Conservation (phyloP, 1,139 yeast genomes). For the Pneumocystis carinii region DNA sequence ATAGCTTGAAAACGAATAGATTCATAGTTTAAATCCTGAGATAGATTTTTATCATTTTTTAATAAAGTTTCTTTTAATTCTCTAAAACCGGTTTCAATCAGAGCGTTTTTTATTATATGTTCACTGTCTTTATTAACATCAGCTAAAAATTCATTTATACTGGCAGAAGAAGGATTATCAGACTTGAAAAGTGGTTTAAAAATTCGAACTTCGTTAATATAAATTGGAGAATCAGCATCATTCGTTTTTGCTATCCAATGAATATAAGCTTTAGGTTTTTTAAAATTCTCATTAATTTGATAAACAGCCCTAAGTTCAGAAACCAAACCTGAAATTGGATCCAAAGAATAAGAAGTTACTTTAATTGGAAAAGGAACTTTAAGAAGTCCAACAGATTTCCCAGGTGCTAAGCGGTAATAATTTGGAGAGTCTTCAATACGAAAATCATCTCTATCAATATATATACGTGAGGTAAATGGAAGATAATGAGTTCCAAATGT, state of each 20-base stretch:
- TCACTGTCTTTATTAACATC: conserved; percentile 77
- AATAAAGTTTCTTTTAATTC: conserved; percentile 62
- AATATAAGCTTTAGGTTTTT: conserved; percentile 81
- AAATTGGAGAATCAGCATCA: conserved; percentile 46
- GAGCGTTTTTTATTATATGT: conserved; percentile 44
- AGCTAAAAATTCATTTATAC: conserved; percentile 54
- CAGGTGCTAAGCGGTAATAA: conserved; percentile 85
- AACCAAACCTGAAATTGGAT: conserved; percentile 43
- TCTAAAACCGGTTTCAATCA: conserved; percentile 64
- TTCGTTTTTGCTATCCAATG: conserved; percentile 76
- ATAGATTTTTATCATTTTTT: conserved; percentile 42
- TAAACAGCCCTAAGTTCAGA: conserved; percentile 64
- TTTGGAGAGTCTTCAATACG: conserved; percentile 45
- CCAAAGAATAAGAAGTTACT: conserved; percentile 54
- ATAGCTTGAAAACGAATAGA: conserved; percentile 96
- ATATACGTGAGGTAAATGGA: conserved; percentile 61
- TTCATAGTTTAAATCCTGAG: conserved; percentile 45
- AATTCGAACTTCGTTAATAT: conserved; percentile 62
- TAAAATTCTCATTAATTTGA: conserved; percentile 43
- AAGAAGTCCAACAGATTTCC: conserved; percentile 77
- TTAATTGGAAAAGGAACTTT: conserved; percentile 75
- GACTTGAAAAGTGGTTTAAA: conserved; percentile 79
- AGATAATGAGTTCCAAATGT: conserved; percentile 64
- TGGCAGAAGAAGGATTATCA: conserved; percentile 78
- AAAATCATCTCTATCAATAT: conserved; percentile 77